Percentiles rank a stretch among this genome's conserved stretches.
Evolutionary conservation across 163 green algal genomes (phyloP).

Genomic region (Chlorella variabilis): DNA sequence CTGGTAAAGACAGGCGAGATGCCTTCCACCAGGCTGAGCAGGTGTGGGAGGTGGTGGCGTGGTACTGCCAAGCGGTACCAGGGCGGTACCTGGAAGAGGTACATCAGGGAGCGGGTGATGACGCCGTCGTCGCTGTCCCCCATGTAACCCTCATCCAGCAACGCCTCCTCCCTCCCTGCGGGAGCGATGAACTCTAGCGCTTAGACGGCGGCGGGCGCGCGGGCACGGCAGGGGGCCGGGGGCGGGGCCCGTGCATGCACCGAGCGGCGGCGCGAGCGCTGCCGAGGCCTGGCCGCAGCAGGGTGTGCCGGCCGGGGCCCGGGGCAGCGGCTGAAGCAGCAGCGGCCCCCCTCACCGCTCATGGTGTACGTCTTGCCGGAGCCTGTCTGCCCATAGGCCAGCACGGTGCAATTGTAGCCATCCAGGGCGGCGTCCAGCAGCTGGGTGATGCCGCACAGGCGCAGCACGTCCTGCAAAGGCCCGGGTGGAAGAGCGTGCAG

Average conservation of each 20-base stretch:
- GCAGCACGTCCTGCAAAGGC: constrained; percentile 75
- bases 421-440: constrained; percentile 87
- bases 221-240: too few relatives aligned
- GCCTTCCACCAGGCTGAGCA: too few relatives aligned
- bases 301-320: too few relatives aligned
- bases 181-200: too few relatives aligned
- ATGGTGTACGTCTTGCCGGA: constrained; percentile 87
- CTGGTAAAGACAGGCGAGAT: too few relatives aligned
- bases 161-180: constrained; percentile 15
- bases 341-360: constrained; percentile 38
- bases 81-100: constrained; percentile 77
- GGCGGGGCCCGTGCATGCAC: too few relatives aligned
- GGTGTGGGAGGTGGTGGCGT: neutral
- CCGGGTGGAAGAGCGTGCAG: constrained; percentile 59
- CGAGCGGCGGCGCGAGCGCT: too few relatives aligned
- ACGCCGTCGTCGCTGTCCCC: constrained; percentile 79
- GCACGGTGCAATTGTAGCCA: constrained; percentile 89
- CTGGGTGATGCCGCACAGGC: constrained; percentile 82
- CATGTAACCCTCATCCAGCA: constrained; percentile 14
- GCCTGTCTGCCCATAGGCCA: constrained; percentile 92
- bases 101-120: constrained; percentile 66
- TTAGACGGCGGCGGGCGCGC: too few relatives aligned
- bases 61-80: neutral
- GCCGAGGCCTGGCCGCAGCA: too few relatives aligned
- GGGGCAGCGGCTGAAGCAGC: too few relatives aligned